Percentiles rank a stretch among this genome's conserved stretches.
Conservation (phyloP, 352 stramenopile genomes). For the Phytophthora crassamura region DNA sequence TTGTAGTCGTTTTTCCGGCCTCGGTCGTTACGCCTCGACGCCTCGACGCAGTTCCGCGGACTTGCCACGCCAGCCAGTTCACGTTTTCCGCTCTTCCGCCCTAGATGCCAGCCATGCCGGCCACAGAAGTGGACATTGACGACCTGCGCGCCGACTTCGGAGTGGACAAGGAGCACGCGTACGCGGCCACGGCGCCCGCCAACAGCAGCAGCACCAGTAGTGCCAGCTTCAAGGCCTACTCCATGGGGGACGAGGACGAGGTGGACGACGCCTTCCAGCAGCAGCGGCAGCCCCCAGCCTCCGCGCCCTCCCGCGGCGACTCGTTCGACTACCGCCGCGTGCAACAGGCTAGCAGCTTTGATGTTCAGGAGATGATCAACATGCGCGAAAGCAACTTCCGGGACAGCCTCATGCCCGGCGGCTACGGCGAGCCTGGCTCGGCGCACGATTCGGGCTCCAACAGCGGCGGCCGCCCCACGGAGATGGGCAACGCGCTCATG, state of each 20-base stretch:
- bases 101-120: constrained; percentile 30
- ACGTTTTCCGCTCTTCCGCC: too few species aligned
- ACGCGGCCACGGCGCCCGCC: constrained; percentile 12
- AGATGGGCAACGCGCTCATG: constrained; percentile 77
- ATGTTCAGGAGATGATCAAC: constrained; percentile 65
- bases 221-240: constrained; percentile 37
- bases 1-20: too few species aligned
- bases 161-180: constrained; percentile 18
- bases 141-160: constrained; percentile 31
- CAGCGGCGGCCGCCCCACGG: constrained; percentile 41
- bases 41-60: too few species aligned
- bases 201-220: constrained; percentile 32
- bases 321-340: constrained; percentile 36
- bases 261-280: constrained; percentile 34
- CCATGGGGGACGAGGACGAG: constrained; percentile 40
- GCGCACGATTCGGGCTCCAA: constrained; percentile 28
- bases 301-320: constrained; percentile 10
- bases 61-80: too few species aligned
- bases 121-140: constrained; percentile 53
- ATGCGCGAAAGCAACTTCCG: constrained; percentile 59
- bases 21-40: too few species aligned
- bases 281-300: constrained; percentile 2
- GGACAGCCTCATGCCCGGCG: constrained; percentile 54
- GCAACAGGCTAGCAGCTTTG: constrained; percentile 59
- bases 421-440: constrained; percentile 16